Base-by-base conservation (phyloP, 169 alveolate species). In the Pseudocohnilembus persalinus region DNA sequence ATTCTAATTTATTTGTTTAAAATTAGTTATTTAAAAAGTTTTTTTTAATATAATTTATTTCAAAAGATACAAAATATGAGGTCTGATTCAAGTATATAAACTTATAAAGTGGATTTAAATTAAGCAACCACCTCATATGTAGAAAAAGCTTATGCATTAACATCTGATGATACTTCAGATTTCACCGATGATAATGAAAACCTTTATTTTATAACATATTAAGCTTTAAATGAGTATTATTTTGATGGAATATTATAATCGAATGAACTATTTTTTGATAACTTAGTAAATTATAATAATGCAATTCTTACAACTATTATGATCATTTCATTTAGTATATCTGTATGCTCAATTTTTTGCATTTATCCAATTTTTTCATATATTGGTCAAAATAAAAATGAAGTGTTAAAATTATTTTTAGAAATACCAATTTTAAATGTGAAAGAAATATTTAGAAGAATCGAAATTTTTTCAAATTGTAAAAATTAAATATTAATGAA, bases 371-470 rank as follows among this genome's bases (percentile, higher is more conserved):
- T 79, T 26, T 86, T 80, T 68, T 33, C 76, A 29, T 86, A 80
- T 73, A 87, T 86, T 26, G 34, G 75, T 32, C 11, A 81, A 64
- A 86, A 86, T 76, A 64, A 86, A 65, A 87, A 86, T 16, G 75
- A 80, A 77, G 83, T 86, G 0, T 76, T 86, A 0, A 86, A 74
- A 31, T 28, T 86, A 74, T 86, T 86, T 64, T 81, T 86, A 65
- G 90, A 86, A 76, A 86, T 86, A 31, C 90, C 90, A 31, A 63
- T 86, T 0, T 81, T 76, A 16, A 73, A 86, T 31, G 87, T 86
- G 29, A 86, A 86, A 64, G 82, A 68, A 79, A 20, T 77, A 11
- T 72, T 79, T 35, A 74, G 76, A 0, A 82, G 73, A 82, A 35
- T 78, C 31, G 76, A 77, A 68, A 77, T 73, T 27, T 85, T 85